A percentile compares a stretch with the other conserved stretches of the same genome.
Conservation (phyloP, 2,329 filamentous ascomycete species). For the Lasiodiplodia sp. region DNA sequence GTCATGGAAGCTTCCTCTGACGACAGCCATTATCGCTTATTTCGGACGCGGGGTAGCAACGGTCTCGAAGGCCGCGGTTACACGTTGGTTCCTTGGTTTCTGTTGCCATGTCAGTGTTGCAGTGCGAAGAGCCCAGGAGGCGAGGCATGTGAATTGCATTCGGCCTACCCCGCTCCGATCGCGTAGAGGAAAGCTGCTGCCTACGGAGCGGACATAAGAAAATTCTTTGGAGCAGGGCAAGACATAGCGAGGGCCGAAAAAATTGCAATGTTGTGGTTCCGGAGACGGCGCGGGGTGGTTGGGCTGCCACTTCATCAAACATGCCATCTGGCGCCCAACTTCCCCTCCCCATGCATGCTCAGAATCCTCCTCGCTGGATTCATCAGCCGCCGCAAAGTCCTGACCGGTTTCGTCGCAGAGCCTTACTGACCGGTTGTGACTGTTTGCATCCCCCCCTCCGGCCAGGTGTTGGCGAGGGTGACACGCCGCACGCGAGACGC, state of each 20-base stretch:
- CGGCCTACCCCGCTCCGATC: neutral
- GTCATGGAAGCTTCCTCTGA: neutral
- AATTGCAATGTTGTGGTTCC: neutral
- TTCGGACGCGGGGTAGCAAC: neutral
- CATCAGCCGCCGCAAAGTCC: slow-evolving; percentile 1
- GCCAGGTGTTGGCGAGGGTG: slow-evolving; percentile 8
- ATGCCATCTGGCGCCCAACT: slow-evolving; percentile 8
- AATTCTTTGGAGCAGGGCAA: neutral
- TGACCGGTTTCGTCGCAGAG: neutral
- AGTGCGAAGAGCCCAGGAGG: neutral
- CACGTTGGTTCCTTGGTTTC: neutral
- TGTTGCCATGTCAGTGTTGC: neutral
- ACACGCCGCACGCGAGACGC: slow-evolving; percentile 7
- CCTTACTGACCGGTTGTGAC: slow-evolving; percentile 20
- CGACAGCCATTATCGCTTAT: neutral
- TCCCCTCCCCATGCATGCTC: slow-evolving; percentile 3
- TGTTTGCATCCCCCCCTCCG: slow-evolving; percentile 3
- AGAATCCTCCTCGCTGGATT: neutral
- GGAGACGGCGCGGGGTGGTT: neutral
- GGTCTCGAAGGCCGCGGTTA: neutral
- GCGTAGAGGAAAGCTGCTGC: neutral
- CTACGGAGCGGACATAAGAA: neutral
- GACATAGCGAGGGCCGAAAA: slow-evolving; percentile 8
- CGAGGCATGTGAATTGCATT: neutral
- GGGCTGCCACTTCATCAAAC: slow-evolving; percentile 3